Evolutionary conservation across 495 filamentous ascomycete genomes (phyloP).

Genomic region (Neurospora discreta): DNA sequence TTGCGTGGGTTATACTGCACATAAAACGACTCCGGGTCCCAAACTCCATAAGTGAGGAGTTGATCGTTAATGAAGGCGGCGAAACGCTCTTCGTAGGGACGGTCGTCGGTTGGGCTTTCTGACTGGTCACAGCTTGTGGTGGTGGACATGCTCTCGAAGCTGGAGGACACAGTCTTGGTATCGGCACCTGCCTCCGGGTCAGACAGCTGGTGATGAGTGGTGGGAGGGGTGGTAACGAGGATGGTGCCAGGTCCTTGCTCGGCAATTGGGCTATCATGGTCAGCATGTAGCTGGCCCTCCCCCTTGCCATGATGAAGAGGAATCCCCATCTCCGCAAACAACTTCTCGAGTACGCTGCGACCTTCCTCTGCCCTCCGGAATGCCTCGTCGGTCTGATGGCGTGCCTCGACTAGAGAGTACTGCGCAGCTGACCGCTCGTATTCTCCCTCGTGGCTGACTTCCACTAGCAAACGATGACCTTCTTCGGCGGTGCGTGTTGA

Average conservation of each 20-base stretch:
- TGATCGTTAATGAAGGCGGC: background rate
- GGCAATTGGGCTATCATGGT: background rate
- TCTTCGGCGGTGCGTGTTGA: background rate
- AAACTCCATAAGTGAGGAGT: background rate
- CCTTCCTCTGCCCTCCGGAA: background rate
- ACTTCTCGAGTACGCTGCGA: background rate
- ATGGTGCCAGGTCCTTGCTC: background rate
- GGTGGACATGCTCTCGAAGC: background rate
- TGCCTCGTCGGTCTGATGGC: background rate
- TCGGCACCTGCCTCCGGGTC: background rate
- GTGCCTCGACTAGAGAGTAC: background rate
- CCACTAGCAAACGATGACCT: background rate
- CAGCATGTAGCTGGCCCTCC: too few relatives aligned
- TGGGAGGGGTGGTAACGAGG: background rate
- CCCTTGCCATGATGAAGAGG: background rate
- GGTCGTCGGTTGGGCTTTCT: background rate
- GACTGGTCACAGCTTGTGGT: background rate
- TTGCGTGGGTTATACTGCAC: background rate
- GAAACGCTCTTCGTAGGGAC: background rate
- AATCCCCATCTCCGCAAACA: background rate
- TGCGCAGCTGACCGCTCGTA: accelerated
- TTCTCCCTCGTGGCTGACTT: background rate
- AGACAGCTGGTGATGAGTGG: background rate
- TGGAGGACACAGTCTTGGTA: background rate
- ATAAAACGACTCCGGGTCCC: background rate